Evolutionary conservation across 2,329 filamentous ascomycete genomes (phyloP).

Genomic region (Phialocephala sp.): DNA sequence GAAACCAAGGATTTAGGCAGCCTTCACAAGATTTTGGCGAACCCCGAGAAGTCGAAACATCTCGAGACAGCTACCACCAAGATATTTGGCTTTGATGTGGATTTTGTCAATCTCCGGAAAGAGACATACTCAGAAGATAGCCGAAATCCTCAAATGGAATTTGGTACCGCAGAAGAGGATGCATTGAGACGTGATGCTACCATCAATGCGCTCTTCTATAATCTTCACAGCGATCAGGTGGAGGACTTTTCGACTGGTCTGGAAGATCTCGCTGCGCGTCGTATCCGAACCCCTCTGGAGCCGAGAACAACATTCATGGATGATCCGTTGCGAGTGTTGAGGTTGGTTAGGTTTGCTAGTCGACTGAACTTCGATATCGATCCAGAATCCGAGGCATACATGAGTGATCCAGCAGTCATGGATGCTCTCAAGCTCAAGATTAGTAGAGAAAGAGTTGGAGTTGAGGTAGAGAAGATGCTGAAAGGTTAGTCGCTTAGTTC

Average conservation of each 20-base stretch:
- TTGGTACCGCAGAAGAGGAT: slow-evolving; percentile 90
- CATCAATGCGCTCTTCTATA: slow-evolving; percentile 96
- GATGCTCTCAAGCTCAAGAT: slow-evolving; percentile 85
- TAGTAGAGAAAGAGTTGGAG: slow-evolving; percentile 85
- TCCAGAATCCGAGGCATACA: slow-evolving; percentile 67
- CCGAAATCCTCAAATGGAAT: slow-evolving; percentile 90
- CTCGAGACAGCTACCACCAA: slow-evolving; percentile 88
- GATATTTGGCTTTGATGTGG: slow-evolving; percentile 85
- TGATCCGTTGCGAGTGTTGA: slow-evolving; percentile 85
- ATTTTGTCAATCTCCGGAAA: slow-evolving; percentile 92
- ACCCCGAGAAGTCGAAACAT: slow-evolving; percentile 96
- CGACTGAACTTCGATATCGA: slow-evolving; percentile 83
- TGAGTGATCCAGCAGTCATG: slow-evolving; percentile 81
- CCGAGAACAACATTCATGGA: slow-evolving; percentile 94
- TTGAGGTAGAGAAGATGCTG: slow-evolving; percentile 91
- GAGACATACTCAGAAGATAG: slow-evolving; percentile 91
- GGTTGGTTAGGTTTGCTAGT: slow-evolving; percentile 89
- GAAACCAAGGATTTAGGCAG: slow-evolving; percentile 67
- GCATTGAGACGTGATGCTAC: slow-evolving; percentile 89
- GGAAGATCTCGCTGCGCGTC: slow-evolving; percentile 70
- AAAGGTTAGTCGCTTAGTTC: slow-evolving; percentile 56
- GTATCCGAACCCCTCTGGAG: slow-evolving; percentile 85
- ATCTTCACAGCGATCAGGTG: slow-evolving; percentile 76
- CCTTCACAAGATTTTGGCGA: slow-evolving; percentile 87
- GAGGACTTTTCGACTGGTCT: slow-evolving; percentile 89